Evolutionary conservation across 1,284 basidiomycete species (phyloP).

Genomic region (Trichosporon sp.): DNA sequence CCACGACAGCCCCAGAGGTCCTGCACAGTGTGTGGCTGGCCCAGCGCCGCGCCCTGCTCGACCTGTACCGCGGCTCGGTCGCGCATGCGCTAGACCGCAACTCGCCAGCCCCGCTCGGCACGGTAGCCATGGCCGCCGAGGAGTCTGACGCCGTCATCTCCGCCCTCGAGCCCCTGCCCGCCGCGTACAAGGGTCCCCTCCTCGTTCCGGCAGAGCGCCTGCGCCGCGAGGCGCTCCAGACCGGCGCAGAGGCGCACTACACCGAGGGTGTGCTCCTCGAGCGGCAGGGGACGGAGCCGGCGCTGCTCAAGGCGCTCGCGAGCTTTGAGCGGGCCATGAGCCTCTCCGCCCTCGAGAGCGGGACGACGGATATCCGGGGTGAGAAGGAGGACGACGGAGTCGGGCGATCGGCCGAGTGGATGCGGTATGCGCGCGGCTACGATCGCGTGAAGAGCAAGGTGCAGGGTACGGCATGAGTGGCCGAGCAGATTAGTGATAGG

Average conservation of each 20-base stretch:
- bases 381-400: constrained; percentile 27
- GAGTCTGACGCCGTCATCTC: constrained; percentile 62
- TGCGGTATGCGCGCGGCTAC: constrained; percentile 39
- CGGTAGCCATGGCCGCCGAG: constrained; percentile 58
- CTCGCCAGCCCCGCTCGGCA: constrained; percentile 53
- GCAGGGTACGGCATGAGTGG: too few species aligned
- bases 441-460: constrained; percentile 38
- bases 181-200: constrained; percentile 23
- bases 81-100: constrained; percentile 54
- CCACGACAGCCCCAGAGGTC: constrained; percentile 55
- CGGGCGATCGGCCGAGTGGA: constrained; percentile 37
- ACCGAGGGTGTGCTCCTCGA: constrained; percentile 46
- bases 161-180: constrained; percentile 51
- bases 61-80: constrained; percentile 70
- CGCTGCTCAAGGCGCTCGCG: constrained; percentile 55
- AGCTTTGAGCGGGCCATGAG: constrained; percentile 56
- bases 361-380: constrained; percentile 56
- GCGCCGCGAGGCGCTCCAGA: constrained; percentile 46
- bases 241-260: constrained; percentile 50
- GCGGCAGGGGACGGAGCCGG: constrained; percentile 49
- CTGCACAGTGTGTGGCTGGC: constrained; percentile 62
- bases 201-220: constrained; percentile 33
- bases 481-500: too few species aligned
- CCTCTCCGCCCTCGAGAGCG: constrained; percentile 46
- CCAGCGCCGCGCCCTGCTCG: constrained; percentile 65